These are phyloP conservation scores for Cryptococcus floricola DNA, from an alignment of 1,284 basidiomycete species.

Conservation along the genomic window DNA sequence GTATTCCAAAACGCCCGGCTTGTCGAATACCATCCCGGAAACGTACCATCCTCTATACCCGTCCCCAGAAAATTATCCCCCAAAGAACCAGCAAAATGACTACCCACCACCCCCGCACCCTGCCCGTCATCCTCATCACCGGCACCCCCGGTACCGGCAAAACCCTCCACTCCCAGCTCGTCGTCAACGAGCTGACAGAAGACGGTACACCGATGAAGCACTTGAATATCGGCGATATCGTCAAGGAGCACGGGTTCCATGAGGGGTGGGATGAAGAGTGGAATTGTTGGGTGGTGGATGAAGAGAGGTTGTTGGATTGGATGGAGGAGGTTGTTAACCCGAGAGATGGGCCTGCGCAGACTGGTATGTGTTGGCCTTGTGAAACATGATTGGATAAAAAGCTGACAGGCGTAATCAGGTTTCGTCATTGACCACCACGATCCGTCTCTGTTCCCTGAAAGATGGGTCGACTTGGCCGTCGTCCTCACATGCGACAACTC, in stretches of 20 bases:
- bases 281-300: conserved; percentile 90
- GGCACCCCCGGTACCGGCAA: conserved; percentile 72
- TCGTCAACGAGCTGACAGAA: conserved; percentile 53
- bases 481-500: conserved; percentile 88
- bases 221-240: conserved; percentile 84
- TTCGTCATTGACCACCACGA: conserved; percentile 97
- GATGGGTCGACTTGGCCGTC: conserved; percentile 96
- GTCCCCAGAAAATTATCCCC: background rate
- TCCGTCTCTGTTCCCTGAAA: conserved; percentile 88
- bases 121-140: conserved; percentile 86
- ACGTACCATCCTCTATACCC: background rate
- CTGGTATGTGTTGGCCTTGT: conserved; percentile 29
- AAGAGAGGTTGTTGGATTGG: conserved; percentile 90
- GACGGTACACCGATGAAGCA: conserved; percentile 65
- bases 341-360: conserved; percentile 31
- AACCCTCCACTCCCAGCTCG: conserved; percentile 79
- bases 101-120: conserved; percentile 46
- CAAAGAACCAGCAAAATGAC: conserved; percentile 31
- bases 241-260: conserved; percentile 79
- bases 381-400: background rate
- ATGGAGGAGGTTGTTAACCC: conserved; percentile 62
- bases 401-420: conserved; percentile 52
- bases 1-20: too few relatives aligned
- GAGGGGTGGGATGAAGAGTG: conserved; percentile 88
- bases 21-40: background rate